phyloP scores from a whole-genome alignment of 371 early-diverging fungal species.

The Syncephalastrum racemosum region DNA sequence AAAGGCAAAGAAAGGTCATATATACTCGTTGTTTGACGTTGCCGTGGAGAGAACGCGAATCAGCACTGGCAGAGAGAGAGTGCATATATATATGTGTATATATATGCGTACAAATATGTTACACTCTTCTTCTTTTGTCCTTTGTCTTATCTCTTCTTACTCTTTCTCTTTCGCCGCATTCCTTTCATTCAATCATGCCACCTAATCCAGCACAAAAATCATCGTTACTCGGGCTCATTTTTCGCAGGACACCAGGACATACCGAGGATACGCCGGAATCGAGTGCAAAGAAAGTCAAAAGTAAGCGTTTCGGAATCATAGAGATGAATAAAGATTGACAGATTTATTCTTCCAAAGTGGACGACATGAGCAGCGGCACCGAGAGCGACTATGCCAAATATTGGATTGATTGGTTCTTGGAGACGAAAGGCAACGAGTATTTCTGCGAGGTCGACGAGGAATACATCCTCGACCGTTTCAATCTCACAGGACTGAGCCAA shows the following conservation, averaged over 20 bases:
- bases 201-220: too few relatives aligned
- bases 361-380: constrained; percentile 64
- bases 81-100: too few relatives aligned
- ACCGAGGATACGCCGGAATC: constrained; percentile 11
- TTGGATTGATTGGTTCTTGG: constrained; percentile 86
- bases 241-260: constrained; percentile 13
- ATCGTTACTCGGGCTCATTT: neutral
- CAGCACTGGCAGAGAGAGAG: too few relatives aligned
- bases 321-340: neutral
- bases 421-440: constrained; percentile 86
- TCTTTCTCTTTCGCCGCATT: too few relatives aligned
- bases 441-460: constrained; percentile 96
- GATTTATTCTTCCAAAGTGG: constrained; percentile 33
- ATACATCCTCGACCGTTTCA: constrained; percentile 94
- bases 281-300: constrained; percentile 15
- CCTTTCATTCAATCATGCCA: too few relatives aligned
- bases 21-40: too few relatives aligned
- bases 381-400: constrained; percentile 71
- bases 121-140: too few relatives aligned
- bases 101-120: too few relatives aligned
- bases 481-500: constrained; percentile 86
- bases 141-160: too few relatives aligned
- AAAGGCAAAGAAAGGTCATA: too few relatives aligned
- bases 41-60: too few relatives aligned
- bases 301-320: neutral